These are phyloP conservation scores for Leptomonas seymouri DNA, from an alignment of 208 protist genomes.

Conservation along the genomic window DNA sequence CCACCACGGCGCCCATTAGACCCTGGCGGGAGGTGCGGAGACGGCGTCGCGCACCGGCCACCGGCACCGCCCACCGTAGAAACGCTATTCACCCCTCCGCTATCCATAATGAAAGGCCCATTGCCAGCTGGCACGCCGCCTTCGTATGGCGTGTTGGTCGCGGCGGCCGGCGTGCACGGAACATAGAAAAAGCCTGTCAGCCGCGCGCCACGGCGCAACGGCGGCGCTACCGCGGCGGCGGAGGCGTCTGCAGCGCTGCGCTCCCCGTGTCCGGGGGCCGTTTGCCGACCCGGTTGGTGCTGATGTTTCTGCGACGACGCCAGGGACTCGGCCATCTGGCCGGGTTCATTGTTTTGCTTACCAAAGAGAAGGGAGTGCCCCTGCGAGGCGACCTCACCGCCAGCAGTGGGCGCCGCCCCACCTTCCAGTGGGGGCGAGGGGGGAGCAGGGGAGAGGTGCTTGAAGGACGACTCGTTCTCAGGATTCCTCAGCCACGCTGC, in stretches of 20 bases:
- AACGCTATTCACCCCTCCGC: not conserved
- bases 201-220: not conserved
- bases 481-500: slow-evolving; percentile 13
- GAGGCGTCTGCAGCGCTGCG: not conserved
- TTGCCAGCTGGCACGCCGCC: not conserved
- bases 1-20: slow-evolving; percentile 1
- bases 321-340: slow-evolving; percentile 2
- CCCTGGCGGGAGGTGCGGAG: not conserved
- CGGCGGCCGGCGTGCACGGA: slow-evolving; percentile 10
- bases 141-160: not conserved
- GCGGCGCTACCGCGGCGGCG: not conserved
- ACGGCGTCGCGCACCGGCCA: not conserved
- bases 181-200: slow-evolving; percentile 24
- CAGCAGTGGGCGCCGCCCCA: not conserved
- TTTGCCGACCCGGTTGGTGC: slow-evolving; percentile 1
- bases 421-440: not conserved
- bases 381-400: slow-evolving; percentile 26
- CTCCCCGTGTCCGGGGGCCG: too few relatives aligned
- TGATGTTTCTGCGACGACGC: slow-evolving; percentile 15
- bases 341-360: not conserved
- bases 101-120: not conserved
- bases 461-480: slow-evolving; percentile 8
- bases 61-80: not conserved
- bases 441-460: slow-evolving; percentile 1
- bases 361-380: not conserved